Percentiles rank a stretch among this genome's conserved stretches.
These are phyloP conservation scores for Phylloboletellus chloephorus DNA, from an alignment of 1,284 basidiomycete genomes.

Conservation along the genomic window DNA sequence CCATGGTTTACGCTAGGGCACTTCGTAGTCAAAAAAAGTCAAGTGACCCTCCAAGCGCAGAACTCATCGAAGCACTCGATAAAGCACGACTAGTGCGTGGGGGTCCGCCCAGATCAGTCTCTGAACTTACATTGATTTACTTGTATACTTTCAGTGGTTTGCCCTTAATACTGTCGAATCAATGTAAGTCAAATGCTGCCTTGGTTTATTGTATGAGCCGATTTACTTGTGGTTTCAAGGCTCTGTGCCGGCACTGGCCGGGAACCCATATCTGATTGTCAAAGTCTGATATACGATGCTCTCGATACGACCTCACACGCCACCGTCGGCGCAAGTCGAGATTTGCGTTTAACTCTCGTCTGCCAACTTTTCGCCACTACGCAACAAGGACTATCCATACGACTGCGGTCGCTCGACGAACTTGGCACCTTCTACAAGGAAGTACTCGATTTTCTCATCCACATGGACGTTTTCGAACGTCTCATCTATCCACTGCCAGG, in stretches of 20 bases:
- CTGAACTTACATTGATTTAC: slow-evolving; percentile 11
- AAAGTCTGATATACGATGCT: slow-evolving; percentile 25
- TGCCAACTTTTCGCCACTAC: slow-evolving; percentile 33
- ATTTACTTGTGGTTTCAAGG: slow-evolving; percentile 24
- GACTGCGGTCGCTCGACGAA: slow-evolving; percentile 24
- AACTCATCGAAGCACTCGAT: slow-evolving; percentile 30
- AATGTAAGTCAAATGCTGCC: slow-evolving; percentile 30
- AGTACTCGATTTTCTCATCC: slow-evolving; percentile 29
- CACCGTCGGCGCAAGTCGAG: slow-evolving; percentile 26
- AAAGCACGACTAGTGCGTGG: slow-evolving; percentile 39
- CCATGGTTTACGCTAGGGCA: slow-evolving; percentile 28
- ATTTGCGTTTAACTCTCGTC: slow-evolving; percentile 34
- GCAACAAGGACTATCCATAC: slow-evolving; percentile 30
- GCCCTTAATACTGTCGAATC: slow-evolving; percentile 36
- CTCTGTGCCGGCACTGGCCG: slow-evolving; percentile 39
- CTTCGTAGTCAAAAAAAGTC: slow-evolving; percentile 29
- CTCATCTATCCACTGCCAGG: slow-evolving; percentile 37
- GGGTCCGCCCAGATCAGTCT: slow-evolving; percentile 10
- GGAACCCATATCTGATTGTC: slow-evolving; percentile 33
- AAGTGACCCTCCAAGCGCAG: slow-evolving; percentile 20
- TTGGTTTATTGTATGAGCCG: neutral
- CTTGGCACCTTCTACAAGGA: slow-evolving; percentile 34
- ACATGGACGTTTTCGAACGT: slow-evolving; percentile 36
- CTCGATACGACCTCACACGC: slow-evolving; percentile 28
- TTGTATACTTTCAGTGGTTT: slow-evolving; percentile 33